Conservation (phyloP, 176 grass and related monocot species). For the Chrysopogon serrulatus region DNA sequence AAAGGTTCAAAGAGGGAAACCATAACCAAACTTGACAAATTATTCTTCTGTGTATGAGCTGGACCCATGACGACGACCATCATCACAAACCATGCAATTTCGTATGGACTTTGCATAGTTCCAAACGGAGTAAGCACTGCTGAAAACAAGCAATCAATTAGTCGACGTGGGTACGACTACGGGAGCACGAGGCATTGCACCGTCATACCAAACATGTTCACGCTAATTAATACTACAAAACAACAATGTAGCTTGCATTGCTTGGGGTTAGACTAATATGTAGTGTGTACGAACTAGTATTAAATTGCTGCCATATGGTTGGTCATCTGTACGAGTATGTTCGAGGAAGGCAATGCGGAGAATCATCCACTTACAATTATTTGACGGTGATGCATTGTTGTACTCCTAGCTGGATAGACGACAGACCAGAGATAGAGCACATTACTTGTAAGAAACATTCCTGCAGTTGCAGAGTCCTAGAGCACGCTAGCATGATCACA, state of each 20-base stretch:
- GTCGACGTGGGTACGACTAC: conserved; percentile 22
- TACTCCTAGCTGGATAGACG: background rate
- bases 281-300: background rate
- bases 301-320: conserved; percentile 12
- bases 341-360: background rate
- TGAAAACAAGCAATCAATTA: background rate
- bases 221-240: background rate
- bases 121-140: background rate
- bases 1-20: background rate
- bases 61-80: background rate
- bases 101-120: background rate
- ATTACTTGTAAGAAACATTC: conserved; percentile 18
- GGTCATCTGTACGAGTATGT: conserved; percentile 6
- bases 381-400: background rate
- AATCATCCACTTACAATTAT: conserved; percentile 21
- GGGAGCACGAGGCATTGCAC: background rate
- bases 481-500: background rate
- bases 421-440: background rate
- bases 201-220: background rate
- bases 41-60: background rate
- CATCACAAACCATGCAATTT: background rate
- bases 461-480: background rate
- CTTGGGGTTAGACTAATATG: background rate
- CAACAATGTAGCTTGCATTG: background rate
- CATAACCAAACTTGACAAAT: background rate